These are phyloP conservation scores for Fusarium albosuccineum DNA, from an alignment of 2,329 filamentous ascomycete species.

Conservation along the genomic window DNA sequence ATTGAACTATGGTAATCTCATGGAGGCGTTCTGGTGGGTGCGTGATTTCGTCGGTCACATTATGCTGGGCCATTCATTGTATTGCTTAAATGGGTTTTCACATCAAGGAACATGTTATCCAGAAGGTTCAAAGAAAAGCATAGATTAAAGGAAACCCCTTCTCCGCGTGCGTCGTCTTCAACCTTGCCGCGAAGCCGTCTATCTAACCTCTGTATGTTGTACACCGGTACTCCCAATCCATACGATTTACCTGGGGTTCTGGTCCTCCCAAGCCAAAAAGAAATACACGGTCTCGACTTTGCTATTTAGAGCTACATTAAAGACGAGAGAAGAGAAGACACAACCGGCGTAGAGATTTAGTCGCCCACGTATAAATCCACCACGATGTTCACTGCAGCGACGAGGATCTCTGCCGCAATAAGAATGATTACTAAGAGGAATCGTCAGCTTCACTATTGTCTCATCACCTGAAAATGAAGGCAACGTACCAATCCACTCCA, in stretches of 20 bases:
- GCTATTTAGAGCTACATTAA: slow-evolving; percentile 18
- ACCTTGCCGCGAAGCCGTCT: slow-evolving; percentile 42
- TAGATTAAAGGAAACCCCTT: slow-evolving; percentile 18
- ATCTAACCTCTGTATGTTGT: slow-evolving; percentile 40
- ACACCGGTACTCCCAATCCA: slow-evolving; percentile 33
- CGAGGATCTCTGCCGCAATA: slow-evolving; percentile 94
- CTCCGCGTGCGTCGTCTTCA: slow-evolving; percentile 23
- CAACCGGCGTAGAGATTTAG: slow-evolving; percentile 34
- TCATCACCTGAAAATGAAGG: background rate
- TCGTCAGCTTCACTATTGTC: slow-evolving; percentile 22
- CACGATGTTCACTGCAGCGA: slow-evolving; percentile 93
- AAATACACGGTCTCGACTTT: slow-evolving; percentile 22
- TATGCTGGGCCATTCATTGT: slow-evolving; percentile 21
- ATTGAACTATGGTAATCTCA: slow-evolving; percentile 18
- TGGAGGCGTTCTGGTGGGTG: slow-evolving; percentile 45
- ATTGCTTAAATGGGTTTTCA: slow-evolving; percentile 26
- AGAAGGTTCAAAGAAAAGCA: slow-evolving; percentile 24
- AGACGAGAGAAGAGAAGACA: background rate
- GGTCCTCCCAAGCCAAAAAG: slow-evolving; percentile 10
- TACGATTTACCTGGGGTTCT: slow-evolving; percentile 6
- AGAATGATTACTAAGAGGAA: slow-evolving; percentile 82
- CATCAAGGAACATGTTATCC: slow-evolving; percentile 22
- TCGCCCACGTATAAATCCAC: slow-evolving; percentile 83
- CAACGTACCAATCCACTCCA: slow-evolving; percentile 87
- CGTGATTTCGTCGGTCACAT: slow-evolving; percentile 31